Conservation (phyloP, 2,329 filamentous ascomycete species). For the Plectosphaerella sp. region DNA sequence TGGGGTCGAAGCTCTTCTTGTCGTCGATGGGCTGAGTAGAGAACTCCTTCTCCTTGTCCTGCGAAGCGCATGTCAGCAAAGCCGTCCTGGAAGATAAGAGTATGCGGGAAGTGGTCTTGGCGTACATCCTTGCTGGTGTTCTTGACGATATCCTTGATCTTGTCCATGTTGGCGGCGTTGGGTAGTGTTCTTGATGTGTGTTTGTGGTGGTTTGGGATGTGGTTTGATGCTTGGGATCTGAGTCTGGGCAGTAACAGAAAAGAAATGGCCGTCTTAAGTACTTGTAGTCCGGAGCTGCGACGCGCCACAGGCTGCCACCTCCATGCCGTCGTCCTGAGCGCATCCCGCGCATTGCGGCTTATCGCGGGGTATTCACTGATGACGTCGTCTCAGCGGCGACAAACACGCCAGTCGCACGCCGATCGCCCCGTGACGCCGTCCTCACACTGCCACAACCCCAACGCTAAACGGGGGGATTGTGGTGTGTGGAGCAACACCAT, state of each 20-base stretch:
- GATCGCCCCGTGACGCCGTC: not conserved
- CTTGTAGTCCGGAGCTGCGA: too few species aligned
- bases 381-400: constrained; percentile 1
- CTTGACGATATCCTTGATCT: constrained; percentile 14
- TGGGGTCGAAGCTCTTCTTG: constrained; percentile 33
- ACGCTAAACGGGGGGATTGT: not conserved
- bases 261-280: not conserved
- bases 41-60: constrained; percentile 37
- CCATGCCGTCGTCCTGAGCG: not conserved
- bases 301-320: not conserved
- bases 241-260: not conserved
- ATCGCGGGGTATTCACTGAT: not conserved
- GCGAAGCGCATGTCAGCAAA: constrained; percentile 6
- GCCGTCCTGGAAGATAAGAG: not conserved
- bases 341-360: not conserved
- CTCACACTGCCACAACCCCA: not conserved
- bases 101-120: not conserved
- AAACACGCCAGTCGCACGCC: not conserved
- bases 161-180: constrained; percentile 6
- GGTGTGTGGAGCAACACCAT: not conserved
- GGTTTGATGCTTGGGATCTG: not conserved
- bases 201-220: not conserved
- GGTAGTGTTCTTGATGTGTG: not conserved
- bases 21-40: constrained; percentile 39
- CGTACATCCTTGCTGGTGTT: constrained; percentile 12